A percentile compares a stretch with the other conserved stretches of the same genome.
Evolutionary conservation across 306 rosid genomes (phyloP).

Genomic region (Vigna angularis): DNA sequence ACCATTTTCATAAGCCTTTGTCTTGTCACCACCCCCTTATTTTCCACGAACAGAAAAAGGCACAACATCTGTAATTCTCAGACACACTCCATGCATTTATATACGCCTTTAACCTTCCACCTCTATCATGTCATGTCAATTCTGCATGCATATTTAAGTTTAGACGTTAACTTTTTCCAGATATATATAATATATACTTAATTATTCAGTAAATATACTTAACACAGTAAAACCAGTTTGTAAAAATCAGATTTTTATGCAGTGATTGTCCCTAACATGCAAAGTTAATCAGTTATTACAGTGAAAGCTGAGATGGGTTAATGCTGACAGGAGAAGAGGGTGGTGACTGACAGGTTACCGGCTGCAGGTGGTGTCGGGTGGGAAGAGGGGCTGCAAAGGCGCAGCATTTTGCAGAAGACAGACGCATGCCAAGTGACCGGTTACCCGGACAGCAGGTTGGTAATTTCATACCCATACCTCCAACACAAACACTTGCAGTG

Average conservation of each 20-base stretch:
- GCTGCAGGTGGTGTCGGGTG: constrained; percentile 77
- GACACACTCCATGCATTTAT: not conserved
- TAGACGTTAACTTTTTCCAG: no score
- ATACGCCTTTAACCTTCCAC: no score
- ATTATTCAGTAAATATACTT: no score
- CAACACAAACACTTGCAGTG: no score
- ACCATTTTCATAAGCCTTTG: not conserved
- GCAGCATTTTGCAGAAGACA: constrained; percentile 55
- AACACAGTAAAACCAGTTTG: no score
- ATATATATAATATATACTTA: no score
- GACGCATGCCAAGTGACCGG: constrained; percentile 62
- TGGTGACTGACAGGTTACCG: constrained; percentile 77
- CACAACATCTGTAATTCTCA: not conserved
- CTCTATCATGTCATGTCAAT: not conserved
- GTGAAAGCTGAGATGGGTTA: no score
- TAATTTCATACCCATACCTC: not conserved
- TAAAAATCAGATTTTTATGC: no score
- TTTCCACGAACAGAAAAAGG: not conserved
- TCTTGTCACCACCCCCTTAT: not conserved
- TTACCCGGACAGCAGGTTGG: constrained; percentile 59
- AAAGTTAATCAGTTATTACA: no score
- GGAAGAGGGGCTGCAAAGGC: constrained; percentile 54
- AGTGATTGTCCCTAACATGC: no score
- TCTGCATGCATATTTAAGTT: no score
- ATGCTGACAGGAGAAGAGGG: not conserved